phyloP scores from a whole-genome alignment of 1,284 basidiomycete species.

The Leccinum subrobustum region DNA sequence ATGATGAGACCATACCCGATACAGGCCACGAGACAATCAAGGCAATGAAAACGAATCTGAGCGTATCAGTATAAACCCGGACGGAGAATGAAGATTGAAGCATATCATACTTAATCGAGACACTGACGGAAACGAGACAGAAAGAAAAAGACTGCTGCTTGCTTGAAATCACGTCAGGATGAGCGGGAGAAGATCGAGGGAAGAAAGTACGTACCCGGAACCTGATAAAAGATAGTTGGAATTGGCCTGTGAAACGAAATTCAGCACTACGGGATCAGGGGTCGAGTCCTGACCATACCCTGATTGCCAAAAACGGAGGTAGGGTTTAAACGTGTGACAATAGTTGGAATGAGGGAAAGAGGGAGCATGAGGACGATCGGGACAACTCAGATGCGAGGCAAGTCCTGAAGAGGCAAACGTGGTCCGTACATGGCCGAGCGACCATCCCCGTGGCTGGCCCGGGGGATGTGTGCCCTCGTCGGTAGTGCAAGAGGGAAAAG shows the following conservation, averaged over 20 bases:
- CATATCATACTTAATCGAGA: not conserved
- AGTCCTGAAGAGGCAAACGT: constrained; percentile 2
- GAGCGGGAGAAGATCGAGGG: not conserved
- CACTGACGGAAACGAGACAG: not conserved
- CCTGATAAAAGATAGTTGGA: constrained; percentile 18
- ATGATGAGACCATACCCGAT: not conserved
- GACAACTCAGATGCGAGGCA: constrained; percentile 11
- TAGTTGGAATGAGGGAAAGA: constrained; percentile 13
- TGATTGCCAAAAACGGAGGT: not conserved
- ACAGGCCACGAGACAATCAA: not conserved
- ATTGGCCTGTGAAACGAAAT: not conserved
- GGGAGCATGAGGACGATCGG: not conserved
- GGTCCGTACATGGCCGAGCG: not conserved
- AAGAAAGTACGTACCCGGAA: not conserved
- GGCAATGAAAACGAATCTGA: not conserved
- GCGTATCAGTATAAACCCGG: not conserved
- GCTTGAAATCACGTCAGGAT: not conserved
- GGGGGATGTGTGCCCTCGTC: not conserved
- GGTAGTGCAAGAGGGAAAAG: not conserved
- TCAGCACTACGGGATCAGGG: not conserved
- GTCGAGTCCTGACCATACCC: constrained; percentile 5
- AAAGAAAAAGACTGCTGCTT: not conserved
- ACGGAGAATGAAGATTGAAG: not conserved
- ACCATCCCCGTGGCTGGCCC: not conserved
- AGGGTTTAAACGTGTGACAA: constrained; percentile 15